Percentiles rank a stretch among this genome's conserved stretches.
phyloP scores from a whole-genome alignment of 768 basidiomycete species.

The Trametes elegans region DNA sequence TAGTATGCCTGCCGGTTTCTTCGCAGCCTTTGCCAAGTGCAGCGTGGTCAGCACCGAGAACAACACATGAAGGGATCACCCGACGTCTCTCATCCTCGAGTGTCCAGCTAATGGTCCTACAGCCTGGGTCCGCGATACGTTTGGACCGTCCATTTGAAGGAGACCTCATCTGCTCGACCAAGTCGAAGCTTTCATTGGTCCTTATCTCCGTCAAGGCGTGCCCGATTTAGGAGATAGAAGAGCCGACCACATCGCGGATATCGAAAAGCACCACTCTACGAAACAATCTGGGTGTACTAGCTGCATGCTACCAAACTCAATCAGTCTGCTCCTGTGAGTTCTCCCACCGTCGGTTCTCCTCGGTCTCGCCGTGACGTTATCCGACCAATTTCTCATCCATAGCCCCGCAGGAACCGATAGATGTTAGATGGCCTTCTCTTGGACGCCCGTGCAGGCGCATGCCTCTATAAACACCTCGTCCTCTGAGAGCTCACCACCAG shows the following conservation, averaged over 20 bases:
- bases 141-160: not conserved
- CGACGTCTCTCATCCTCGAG: not conserved
- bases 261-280: no score
- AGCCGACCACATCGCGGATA: no score
- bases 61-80: not conserved
- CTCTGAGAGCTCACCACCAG: slow-evolving; percentile 2
- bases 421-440: slow-evolving; percentile 1
- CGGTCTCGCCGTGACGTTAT: slow-evolving; percentile 15
- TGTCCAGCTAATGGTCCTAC: not conserved
- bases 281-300: slow-evolving; percentile 3
- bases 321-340: slow-evolving; percentile 9
- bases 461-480: slow-evolving; percentile 17
- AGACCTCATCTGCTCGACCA: not conserved
- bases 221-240: no score
- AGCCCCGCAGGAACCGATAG: slow-evolving; percentile 5
- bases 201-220: slow-evolving; percentile 19
- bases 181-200: slow-evolving; percentile 5
- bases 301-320: slow-evolving; percentile 6
- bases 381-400: not conserved
- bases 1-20: not conserved
- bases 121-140: not conserved
- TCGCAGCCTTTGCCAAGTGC: not conserved
- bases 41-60: not conserved
- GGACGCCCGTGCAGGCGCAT: slow-evolving; percentile 6
- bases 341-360: not conserved